A percentile compares a stretch with the other conserved stretches of the same genome.
These are phyloP conservation scores for Xylaria sp. DNA, from an alignment of 2,329 filamentous ascomycete species.

Conservation along the genomic window DNA sequence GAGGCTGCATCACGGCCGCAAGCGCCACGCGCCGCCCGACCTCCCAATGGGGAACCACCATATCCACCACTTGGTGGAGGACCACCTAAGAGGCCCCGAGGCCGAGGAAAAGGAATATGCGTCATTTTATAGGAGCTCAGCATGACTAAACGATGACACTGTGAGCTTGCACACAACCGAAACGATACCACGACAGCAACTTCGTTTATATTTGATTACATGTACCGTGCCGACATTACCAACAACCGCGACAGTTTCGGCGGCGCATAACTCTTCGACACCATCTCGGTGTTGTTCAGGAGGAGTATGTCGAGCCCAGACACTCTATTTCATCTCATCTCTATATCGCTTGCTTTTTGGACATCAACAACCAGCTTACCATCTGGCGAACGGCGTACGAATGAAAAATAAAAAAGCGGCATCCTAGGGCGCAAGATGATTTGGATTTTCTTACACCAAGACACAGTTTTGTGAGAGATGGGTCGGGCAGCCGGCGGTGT, in stretches of 20 bases:
- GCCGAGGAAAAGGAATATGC: slow-evolving; percentile 45
- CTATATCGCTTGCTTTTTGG: slow-evolving; percentile 39
- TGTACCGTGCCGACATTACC: slow-evolving; percentile 26
- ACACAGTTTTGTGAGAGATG: slow-evolving; percentile 35
- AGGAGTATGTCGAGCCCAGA: slow-evolving; percentile 33
- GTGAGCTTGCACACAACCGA: slow-evolving; percentile 31
- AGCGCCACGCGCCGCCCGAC: slow-evolving; percentile 31
- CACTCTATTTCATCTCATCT: slow-evolving; percentile 36
- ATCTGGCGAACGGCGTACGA: slow-evolving; percentile 51
- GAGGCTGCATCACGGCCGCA: slow-evolving; percentile 56
- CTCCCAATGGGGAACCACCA: slow-evolving; percentile 35
- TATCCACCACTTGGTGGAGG: slow-evolving; percentile 27
- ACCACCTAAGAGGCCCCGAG: slow-evolving; percentile 38
- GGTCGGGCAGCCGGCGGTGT: slow-evolving; percentile 40
- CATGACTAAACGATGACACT: slow-evolving; percentile 23
- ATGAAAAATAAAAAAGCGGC: slow-evolving; percentile 44
- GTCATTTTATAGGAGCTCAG: slow-evolving; percentile 48
- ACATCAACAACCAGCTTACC: slow-evolving; percentile 41
- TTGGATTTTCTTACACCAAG: slow-evolving; percentile 37
- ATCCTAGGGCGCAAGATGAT: slow-evolving; percentile 42
- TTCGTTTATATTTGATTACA: slow-evolving; percentile 29
- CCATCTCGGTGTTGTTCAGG: slow-evolving; percentile 23
- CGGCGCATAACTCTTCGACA: slow-evolving; percentile 14
- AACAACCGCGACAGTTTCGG: slow-evolving; percentile 17
- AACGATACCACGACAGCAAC: slow-evolving; percentile 34